Conservation (phyloP, 345 rosid genomes). For the Euphorbia pulcherrima region DNA sequence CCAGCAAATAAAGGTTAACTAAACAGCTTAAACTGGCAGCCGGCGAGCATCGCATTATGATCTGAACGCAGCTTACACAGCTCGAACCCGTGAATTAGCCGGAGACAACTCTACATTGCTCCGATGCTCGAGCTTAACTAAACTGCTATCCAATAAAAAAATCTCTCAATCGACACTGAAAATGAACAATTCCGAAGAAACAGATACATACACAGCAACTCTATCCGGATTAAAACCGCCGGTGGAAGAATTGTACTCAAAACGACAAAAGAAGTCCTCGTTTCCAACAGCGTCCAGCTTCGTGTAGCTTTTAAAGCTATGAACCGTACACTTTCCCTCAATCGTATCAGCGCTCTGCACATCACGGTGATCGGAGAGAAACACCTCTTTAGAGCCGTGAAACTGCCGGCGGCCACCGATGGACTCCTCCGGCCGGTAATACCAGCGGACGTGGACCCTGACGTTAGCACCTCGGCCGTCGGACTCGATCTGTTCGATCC, state of each 20-base stretch:
- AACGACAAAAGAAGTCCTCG: conserved; percentile 97
- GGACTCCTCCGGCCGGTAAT: conserved; percentile 96
- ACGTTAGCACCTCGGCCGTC: conserved; percentile 77
- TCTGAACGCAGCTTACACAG: too few relatives aligned
- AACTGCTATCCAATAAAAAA: not conserved
- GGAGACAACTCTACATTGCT: too few relatives aligned
- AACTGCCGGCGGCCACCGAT: conserved; percentile 91
- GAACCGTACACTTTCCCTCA: conserved; percentile 89
- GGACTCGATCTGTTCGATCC: conserved; percentile 80
- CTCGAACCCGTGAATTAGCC: too few relatives aligned
- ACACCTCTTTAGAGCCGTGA: conserved; percentile 94
- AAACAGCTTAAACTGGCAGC: too few relatives aligned
- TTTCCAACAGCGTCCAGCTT: conserved; percentile 87
- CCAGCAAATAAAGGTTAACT: too few relatives aligned
- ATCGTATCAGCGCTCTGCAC: conserved; percentile 88
- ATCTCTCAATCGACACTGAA: not conserved
- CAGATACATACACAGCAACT: conserved; percentile 76
- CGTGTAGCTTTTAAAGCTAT: conserved; percentile 76
- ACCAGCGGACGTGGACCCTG: conserved; percentile 81
- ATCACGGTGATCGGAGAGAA: conserved; percentile 85
- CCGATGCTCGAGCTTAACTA: not conserved
- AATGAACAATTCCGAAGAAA: not conserved
- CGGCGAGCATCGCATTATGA: too few relatives aligned
- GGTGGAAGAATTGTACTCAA: conserved; percentile 79
- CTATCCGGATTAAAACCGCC: conserved; percentile 91